A percentile compares a stretch with the other conserved stretches of the same genome.
Conservation (phyloP, 2,329 filamentous ascomycete species). For the Teratosphaeria nubilosa region DNA sequence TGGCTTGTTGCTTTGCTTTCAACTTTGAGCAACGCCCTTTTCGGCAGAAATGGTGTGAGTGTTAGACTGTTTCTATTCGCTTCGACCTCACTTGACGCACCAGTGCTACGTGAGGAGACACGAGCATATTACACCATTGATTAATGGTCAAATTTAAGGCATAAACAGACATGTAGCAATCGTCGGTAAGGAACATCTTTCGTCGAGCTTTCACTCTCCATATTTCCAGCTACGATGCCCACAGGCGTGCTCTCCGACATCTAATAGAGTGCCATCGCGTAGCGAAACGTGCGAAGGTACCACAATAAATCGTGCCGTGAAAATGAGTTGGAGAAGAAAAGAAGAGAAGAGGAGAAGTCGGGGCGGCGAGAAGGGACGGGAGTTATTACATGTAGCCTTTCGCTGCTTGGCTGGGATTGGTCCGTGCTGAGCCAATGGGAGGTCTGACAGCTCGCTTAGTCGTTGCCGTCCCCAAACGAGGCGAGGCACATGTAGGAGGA, state of each 20-base stretch:
- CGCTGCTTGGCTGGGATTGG: slow-evolving; percentile 8
- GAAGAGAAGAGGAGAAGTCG: slow-evolving; percentile 24
- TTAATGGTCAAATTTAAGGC: no score
- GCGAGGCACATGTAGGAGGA: slow-evolving; percentile 5
- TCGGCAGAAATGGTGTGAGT: neutral
- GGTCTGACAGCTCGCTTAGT: neutral
- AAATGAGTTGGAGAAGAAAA: slow-evolving; percentile 44
- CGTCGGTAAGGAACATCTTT: slow-evolving; percentile 56
- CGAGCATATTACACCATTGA: neutral
- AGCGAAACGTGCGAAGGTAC: slow-evolving; percentile 29
- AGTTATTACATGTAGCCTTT: no score
- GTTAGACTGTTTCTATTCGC: no score
- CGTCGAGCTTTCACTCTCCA: slow-evolving; percentile 43
- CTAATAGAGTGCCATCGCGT: slow-evolving; percentile 52
- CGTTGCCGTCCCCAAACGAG: slow-evolving; percentile 1
- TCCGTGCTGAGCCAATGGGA: slow-evolving; percentile 9
- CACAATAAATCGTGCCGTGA: slow-evolving; percentile 57
- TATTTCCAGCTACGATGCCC: slow-evolving; percentile 57
- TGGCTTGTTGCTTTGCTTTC: no score
- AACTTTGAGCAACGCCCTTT: neutral
- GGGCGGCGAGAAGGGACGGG: slow-evolving; percentile 8
- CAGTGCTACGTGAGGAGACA: neutral
- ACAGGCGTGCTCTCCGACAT: slow-evolving; percentile 49
- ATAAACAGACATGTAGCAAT: slow-evolving; percentile 23
- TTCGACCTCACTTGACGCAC: no score